Evolutionary conservation across 2,329 filamentous ascomycete species (phyloP).

Genomic region (Ceratocystis lukuohia): DNA sequence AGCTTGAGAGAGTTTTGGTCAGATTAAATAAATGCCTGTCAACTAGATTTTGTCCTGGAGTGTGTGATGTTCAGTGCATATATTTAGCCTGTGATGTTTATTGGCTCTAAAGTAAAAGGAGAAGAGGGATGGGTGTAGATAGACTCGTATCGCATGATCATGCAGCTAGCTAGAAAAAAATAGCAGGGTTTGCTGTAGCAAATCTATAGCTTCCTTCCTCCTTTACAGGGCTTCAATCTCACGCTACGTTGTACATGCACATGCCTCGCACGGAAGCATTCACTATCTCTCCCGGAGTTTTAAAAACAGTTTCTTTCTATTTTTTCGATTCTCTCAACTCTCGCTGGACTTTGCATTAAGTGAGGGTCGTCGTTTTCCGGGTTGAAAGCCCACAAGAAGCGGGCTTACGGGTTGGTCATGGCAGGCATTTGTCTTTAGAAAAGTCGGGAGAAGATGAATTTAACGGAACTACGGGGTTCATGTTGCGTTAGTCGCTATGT

Average conservation of each 20-base stretch:
- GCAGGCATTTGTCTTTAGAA: constrained; percentile 19
- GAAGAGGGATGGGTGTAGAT: too few species aligned
- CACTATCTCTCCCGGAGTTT: background rate
- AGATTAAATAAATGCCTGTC: background rate
- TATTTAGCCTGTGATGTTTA: too few species aligned
- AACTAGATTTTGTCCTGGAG: too few species aligned
- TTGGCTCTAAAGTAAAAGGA: too few species aligned
- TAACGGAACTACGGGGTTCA: constrained; percentile 17
- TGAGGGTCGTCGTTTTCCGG: constrained; percentile 17
- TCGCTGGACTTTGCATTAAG: constrained; percentile 19
- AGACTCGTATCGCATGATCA: too few species aligned
- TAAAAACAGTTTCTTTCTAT: constrained; percentile 20
- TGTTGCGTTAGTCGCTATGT: constrained; percentile 8
- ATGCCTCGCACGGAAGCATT: background rate
- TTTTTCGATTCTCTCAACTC: constrained; percentile 18
- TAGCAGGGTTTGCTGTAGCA: too few species aligned
- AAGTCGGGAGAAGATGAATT: constrained; percentile 19
- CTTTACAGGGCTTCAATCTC: too few species aligned
- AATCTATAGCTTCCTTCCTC: too few species aligned
- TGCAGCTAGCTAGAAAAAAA: too few species aligned
- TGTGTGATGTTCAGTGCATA: too few species aligned
- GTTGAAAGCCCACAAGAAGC: constrained; percentile 1
- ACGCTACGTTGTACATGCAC: background rate
- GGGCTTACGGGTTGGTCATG: constrained; percentile 17
- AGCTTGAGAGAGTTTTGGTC: background rate